Base-by-base conservation (phyloP, 768 basidiomycete species). In the Phanerochaete sordida region DNA sequence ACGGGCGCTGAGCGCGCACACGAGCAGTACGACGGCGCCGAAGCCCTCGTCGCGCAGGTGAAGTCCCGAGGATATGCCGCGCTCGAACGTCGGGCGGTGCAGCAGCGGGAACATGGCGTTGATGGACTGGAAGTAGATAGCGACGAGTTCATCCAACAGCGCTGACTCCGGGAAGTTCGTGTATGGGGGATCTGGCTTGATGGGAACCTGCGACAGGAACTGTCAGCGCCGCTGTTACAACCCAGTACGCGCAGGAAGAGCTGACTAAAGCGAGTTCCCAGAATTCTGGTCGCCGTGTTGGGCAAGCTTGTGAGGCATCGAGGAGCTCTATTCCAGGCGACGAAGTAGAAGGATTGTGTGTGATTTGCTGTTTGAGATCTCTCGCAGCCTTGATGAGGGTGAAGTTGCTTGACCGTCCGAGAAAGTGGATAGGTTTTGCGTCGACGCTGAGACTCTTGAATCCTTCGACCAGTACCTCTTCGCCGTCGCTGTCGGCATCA, bases 1-100 rank as follows among this genome's bases (percentile, higher is more conserved):
- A 68, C 81, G 59, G 0, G 76, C 63, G 11, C 73, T 79, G 56
- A 78, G 67, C 2, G 81, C 83, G 64, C 79, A 77, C 0, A 80
- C 68, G 46, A 78, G 65, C 19, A 82, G 66, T 16, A 81, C 73
- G 2, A 74, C 66, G 3, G 64, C 62, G 0, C 71, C 68, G 62
- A 83, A 84, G 7, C 67, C 65, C 5, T 61, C 45, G 51, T 79
- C 72, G 13, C 59, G 66, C 15, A 72, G 65, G 62, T 79, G 73
- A 43, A 76, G 59, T 1, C 72, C 70, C 3, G 65, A 65, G 5
- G 59, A 59, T 31, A 74, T 66, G 23, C 73, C 67, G 19, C 66
- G 62, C 19, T 76, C 69, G 62, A 82, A 81, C 21, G 75, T 66
- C 8, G 72, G 70, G 2, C 72, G 68, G 61, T 80, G 79, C 2